Evolutionary conservation across 441 rosid genomes (phyloP).

Genomic region (Bruguiera hainesii): DNA sequence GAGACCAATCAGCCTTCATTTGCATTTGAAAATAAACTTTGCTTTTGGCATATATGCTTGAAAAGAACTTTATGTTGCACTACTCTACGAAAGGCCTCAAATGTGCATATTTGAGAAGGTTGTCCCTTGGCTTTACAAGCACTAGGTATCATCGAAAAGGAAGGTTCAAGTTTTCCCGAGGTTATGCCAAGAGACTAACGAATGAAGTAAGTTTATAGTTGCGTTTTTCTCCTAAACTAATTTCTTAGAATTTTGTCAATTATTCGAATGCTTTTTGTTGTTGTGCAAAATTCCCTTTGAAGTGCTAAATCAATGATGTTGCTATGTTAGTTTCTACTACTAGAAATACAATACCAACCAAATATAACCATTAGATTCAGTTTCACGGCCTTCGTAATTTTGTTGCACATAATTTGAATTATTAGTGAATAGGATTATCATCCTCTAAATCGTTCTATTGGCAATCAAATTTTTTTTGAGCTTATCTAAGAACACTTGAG

Average conservation of each 20-base stretch:
- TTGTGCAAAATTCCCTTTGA: constrained; percentile 6
- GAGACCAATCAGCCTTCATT: background rate
- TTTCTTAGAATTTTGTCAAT: background rate
- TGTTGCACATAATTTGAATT: too few species aligned
- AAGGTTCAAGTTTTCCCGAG: constrained; percentile 66
- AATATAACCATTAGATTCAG: too few species aligned
- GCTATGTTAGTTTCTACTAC: too few species aligned
- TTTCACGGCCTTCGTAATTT: too few species aligned
- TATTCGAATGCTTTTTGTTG: background rate
- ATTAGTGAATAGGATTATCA: too few species aligned
- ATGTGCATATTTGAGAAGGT: background rate
- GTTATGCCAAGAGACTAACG: constrained; percentile 75
- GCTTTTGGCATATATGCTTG: background rate
- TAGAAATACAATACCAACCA: too few species aligned
- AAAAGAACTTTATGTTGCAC: background rate
- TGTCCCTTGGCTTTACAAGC: constrained; percentile 43
- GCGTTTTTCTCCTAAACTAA: background rate
- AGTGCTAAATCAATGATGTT: too few species aligned
- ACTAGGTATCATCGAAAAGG: constrained; percentile 72
- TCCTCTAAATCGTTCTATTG: too few species aligned
- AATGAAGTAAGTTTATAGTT: constrained; percentile 55
- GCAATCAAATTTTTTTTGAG: too few species aligned
- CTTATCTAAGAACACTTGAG: too few species aligned
- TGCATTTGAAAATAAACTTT: background rate
- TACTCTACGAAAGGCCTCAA: background rate